Conservation (phyloP, 768 basidiomycete species). For the Agaricus sinodeliciosus region DNA sequence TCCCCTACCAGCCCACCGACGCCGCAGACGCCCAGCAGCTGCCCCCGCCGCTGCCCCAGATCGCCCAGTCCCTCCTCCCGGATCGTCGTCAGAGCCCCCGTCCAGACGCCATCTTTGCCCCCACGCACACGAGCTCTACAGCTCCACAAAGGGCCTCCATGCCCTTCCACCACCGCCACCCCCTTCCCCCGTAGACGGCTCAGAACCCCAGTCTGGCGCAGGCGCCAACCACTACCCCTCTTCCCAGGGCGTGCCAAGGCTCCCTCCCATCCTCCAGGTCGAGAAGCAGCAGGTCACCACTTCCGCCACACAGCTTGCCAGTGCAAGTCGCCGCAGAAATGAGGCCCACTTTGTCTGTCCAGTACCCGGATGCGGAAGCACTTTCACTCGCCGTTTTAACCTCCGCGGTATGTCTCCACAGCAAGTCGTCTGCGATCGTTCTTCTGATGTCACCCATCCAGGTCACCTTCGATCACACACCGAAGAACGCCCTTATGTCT, state of each 20-base stretch:
- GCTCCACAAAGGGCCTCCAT: constrained; percentile 33
- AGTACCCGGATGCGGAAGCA: constrained; percentile 91
- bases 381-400: constrained; percentile 93
- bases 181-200: constrained; percentile 24
- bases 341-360: constrained; percentile 92
- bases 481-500: constrained; percentile 90
- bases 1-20: constrained; percentile 22
- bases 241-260: constrained; percentile 42
- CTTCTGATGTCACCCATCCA: constrained; percentile 21
- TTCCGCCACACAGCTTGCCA: constrained; percentile 87
- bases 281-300: constrained; percentile 96
- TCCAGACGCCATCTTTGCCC: constrained; percentile 41
- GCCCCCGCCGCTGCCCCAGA: constrained; percentile 15
- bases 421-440: constrained; percentile 4
- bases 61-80: constrained; percentile 11
- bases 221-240: constrained; percentile 52
- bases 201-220: constrained; percentile 31
- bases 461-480: constrained; percentile 94
- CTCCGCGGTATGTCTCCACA: constrained; percentile 50
- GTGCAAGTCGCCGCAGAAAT: constrained; percentile 82
- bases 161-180: constrained; percentile 19
- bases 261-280: constrained; percentile 84
- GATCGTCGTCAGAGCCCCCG: constrained; percentile 26
- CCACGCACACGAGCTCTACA: constrained; percentile 51
- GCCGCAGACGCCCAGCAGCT: constrained; percentile 14